phyloP scores from a whole-genome alignment of 2,329 filamentous ascomycete genomes.

The Aspergillus ruber region DNA sequence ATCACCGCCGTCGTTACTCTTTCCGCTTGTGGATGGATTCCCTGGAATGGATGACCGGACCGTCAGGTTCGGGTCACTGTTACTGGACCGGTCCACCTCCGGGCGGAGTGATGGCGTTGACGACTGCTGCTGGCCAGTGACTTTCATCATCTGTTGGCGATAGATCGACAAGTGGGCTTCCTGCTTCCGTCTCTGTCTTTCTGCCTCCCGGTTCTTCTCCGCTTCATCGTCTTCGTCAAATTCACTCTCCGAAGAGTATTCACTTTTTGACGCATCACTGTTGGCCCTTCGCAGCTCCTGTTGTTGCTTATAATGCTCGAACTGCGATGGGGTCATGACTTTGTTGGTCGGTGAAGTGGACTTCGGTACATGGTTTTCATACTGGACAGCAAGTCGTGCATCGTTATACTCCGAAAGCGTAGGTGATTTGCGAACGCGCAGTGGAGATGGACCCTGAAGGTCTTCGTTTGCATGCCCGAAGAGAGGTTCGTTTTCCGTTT shows the following conservation, averaged over 20 bases:
- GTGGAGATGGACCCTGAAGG: conserved; percentile 7
- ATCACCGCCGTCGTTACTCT: conserved; percentile 53
- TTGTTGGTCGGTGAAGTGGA: conserved; percentile 52
- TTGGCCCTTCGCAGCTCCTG: conserved; percentile 62
- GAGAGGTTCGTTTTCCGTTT: conserved; percentile 21
- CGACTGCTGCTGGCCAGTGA: conserved; percentile 70
- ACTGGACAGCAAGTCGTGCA: conserved; percentile 42
- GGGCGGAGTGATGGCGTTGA: conserved; percentile 48
- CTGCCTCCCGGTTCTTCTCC: conserved; percentile 66
- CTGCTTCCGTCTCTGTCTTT: conserved; percentile 75
- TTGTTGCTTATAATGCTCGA: conserved; percentile 68
- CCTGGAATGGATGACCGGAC: conserved; percentile 32
- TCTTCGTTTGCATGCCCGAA: conserved; percentile 16
- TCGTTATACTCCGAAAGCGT: conserved; percentile 14
- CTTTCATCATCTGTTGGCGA: conserved; percentile 94
- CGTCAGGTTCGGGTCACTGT: conserved; percentile 58
- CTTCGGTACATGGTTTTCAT: conserved; percentile 32
- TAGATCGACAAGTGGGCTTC: conserved; percentile 87
- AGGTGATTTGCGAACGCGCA: conserved; percentile 12
- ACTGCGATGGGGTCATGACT: conserved; percentile 85
- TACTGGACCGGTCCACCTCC: conserved; percentile 48
- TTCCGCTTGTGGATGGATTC: conserved; percentile 31
- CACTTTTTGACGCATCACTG: conserved; percentile 42
- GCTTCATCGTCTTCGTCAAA: conserved; percentile 73
- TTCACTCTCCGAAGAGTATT: conserved; percentile 54